These are phyloP conservation scores for Cryptomeria japonica DNA, from an alignment of 75 land plant species.

Conservation along the genomic window DNA sequence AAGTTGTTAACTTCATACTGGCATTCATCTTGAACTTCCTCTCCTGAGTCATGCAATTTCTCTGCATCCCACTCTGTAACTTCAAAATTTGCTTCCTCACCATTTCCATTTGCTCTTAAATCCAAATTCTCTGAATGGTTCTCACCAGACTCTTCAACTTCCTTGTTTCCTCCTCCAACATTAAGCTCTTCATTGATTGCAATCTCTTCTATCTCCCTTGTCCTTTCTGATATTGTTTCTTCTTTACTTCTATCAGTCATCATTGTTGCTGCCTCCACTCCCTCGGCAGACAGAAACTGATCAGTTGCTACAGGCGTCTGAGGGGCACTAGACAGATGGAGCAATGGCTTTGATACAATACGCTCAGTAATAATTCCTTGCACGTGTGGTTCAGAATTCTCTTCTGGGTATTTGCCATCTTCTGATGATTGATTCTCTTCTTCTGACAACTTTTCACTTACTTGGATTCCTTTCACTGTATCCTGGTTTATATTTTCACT, in stretches of 20 bases:
- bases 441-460: neutral
- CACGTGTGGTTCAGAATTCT: neutral
- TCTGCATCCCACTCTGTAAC: neutral
- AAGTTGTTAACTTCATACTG: neutral
- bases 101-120: neutral
- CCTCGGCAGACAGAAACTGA: neutral
- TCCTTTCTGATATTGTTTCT: neutral
- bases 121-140: constrained; percentile 1
- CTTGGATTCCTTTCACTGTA: neutral
- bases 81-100: neutral
- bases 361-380: neutral
- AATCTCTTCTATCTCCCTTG: neutral
- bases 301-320: neutral
- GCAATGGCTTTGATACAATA: neutral
- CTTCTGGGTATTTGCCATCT: neutral
- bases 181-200: neutral
- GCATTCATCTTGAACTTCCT: constrained; percentile 4
- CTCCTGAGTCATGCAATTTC: neutral
- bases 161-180: neutral
- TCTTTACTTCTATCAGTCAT: neutral
- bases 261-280: neutral
- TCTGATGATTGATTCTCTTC: neutral
- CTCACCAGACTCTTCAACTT: constrained; percentile 4
- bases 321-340: neutral
- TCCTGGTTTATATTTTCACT: constrained; percentile 2